Conservation (phyloP, 2,329 filamentous ascomycete species). For the Blastomyces parvus region DNA sequence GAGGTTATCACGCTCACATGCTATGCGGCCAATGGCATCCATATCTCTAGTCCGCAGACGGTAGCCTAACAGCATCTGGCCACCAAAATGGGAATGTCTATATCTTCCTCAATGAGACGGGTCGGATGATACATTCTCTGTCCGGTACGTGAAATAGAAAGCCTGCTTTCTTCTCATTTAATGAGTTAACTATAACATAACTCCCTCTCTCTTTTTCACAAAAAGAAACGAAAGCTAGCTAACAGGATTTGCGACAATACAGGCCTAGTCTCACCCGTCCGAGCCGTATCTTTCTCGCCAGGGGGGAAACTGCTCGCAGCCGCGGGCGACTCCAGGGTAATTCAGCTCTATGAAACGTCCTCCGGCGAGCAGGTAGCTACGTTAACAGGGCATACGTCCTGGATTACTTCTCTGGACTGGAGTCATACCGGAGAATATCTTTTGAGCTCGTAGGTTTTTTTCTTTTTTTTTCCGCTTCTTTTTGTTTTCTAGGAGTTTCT, state of each 20-base stretch:
- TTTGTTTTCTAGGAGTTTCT: neutral
- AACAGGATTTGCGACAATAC: slow-evolving; percentile 18
- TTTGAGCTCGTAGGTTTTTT: slow-evolving; percentile 57
- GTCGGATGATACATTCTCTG: slow-evolving; percentile 74
- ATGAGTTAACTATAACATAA: slow-evolving; percentile 17
- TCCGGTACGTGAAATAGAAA: slow-evolving; percentile 46
- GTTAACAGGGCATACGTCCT: slow-evolving; percentile 67
- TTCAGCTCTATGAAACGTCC: slow-evolving; percentile 83
- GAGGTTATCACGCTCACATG: slow-evolving; percentile 10
- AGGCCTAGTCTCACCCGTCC: slow-evolving; percentile 80
- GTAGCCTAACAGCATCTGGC: slow-evolving; percentile 77
- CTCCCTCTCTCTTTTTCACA: neutral
- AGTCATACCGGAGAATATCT: slow-evolving; percentile 87
- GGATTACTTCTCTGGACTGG: slow-evolving; percentile 90
- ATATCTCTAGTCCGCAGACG: slow-evolving; percentile 52
- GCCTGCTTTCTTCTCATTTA: too few species aligned
- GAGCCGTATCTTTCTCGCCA: slow-evolving; percentile 79
- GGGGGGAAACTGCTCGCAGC: slow-evolving; percentile 76
- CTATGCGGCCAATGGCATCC: neutral
- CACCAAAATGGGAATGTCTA: slow-evolving; percentile 89
- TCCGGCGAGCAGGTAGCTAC: slow-evolving; percentile 90
- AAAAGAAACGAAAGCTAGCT: slow-evolving; percentile 12
- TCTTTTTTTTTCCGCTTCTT: neutral
- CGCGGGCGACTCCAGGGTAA: slow-evolving; percentile 77
- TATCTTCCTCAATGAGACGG: slow-evolving; percentile 88